These are phyloP conservation scores for Saxophila tyrrhenica DNA, from an alignment of 495 filamentous ascomycete species.

Conservation along the genomic window DNA sequence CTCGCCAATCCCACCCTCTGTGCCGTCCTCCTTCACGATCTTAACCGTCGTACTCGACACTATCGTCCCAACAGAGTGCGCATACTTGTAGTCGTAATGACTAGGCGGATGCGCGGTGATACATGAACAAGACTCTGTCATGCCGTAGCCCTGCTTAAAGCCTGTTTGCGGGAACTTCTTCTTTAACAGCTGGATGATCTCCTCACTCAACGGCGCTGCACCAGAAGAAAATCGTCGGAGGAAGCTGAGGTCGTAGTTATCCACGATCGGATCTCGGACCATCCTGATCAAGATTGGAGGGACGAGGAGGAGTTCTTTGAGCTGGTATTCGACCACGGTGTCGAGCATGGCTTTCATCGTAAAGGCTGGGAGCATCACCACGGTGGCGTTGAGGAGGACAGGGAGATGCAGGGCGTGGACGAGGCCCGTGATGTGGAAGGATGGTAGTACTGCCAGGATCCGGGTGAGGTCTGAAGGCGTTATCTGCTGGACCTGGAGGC, in stretches of 20 bases:
- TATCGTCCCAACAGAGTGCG: conserved; percentile 48
- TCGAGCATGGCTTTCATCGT: conserved; percentile 45
- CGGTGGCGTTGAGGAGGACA: conserved; percentile 43
- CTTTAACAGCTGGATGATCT: conserved; percentile 47
- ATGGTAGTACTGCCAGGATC: conserved; percentile 42
- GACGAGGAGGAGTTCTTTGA: conserved; percentile 53
- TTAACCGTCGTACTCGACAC: conserved; percentile 50
- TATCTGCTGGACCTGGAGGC: conserved; percentile 42
- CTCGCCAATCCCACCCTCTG: conserved; percentile 36
- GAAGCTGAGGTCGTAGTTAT: conserved; percentile 46
- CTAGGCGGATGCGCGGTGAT: conserved; percentile 48
- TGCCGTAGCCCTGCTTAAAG: conserved; percentile 58
- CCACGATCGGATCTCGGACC: conserved; percentile 50
- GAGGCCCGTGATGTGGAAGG: conserved; percentile 46
- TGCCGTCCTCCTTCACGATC: conserved; percentile 42
- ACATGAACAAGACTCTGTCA: conserved; percentile 55
- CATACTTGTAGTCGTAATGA: conserved; percentile 45
- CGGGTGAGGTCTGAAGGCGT: conserved; percentile 37
- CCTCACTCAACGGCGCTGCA: conserved; percentile 53
- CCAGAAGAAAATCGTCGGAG: conserved; percentile 44
- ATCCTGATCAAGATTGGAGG: conserved; percentile 60
- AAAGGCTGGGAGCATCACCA: conserved; percentile 50
- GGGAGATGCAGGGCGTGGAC: conserved; percentile 51
- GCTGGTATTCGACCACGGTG: conserved; percentile 39
- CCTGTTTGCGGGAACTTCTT: conserved; percentile 49